Percentiles rank a stretch among this genome's conserved stretches.
Conservation (phyloP, 805 yeast genomes). For the Kluyveromyces wickerhamii region DNA sequence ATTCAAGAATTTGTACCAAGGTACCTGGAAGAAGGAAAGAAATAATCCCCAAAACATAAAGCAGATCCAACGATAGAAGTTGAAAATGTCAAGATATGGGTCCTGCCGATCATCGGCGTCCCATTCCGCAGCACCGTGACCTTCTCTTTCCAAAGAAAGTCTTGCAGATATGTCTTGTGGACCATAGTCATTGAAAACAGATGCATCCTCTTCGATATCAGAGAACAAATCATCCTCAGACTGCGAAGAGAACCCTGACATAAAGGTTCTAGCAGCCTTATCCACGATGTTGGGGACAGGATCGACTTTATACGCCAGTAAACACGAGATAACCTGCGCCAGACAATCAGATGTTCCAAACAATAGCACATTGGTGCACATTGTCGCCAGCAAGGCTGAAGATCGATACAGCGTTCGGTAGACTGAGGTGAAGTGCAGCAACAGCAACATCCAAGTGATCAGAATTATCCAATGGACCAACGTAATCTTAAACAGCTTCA, state of each 20-base stretch:
- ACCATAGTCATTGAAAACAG: constrained; percentile 27
- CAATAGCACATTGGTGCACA: constrained; percentile 69
- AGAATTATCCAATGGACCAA: constrained; percentile 48
- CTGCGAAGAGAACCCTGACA: neutral
- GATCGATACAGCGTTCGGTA: constrained; percentile 55
- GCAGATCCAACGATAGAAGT: constrained; percentile 63
- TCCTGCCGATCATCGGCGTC: constrained; percentile 2
- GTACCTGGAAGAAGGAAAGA: constrained; percentile 74
- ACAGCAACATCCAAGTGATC: constrained; percentile 38
- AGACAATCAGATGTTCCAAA: constrained; percentile 87
- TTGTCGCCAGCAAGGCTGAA: constrained; percentile 67
- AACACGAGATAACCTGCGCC: constrained; percentile 63
- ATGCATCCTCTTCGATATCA: constrained; percentile 17
- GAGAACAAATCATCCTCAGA: constrained; percentile 2
- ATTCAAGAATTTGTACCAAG: constrained; percentile 83
- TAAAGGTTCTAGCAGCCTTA: constrained; percentile 10
- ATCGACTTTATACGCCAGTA: constrained; percentile 16
- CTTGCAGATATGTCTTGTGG: constrained; percentile 1
- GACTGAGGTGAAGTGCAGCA: constrained; percentile 46
- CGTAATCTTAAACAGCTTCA: constrained; percentile 41
- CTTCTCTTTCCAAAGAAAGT: neutral
- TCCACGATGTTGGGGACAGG: constrained; percentile 19
- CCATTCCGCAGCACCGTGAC: constrained; percentile 7
- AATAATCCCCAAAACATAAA: constrained; percentile 84
- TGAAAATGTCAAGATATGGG: constrained; percentile 36